Evolutionary conservation across 805 yeast genomes (phyloP).

Genomic region (Ogataea trehalophila): DNA sequence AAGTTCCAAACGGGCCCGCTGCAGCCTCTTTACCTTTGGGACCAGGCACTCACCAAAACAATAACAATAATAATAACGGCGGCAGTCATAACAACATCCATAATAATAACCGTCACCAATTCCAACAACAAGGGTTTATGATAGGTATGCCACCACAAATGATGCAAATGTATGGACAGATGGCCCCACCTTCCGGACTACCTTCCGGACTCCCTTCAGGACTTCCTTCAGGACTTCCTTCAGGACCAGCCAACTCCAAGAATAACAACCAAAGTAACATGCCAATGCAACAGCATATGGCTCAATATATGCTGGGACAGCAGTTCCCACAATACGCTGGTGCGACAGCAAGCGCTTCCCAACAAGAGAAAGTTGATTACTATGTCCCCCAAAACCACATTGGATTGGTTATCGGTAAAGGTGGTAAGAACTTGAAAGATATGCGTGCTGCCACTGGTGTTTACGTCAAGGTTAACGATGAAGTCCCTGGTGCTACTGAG

Average conservation of each 20-base stretch:
- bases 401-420: slow-evolving; percentile 82
- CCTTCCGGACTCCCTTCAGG: neutral
- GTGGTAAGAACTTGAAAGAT: slow-evolving; percentile 77
- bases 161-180: slow-evolving; percentile 22
- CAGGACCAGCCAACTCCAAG: too few relatives aligned
- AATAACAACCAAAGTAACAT: neutral
- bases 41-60: neutral
- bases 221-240: neutral
- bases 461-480: slow-evolving; percentile 64
- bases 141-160: slow-evolving; percentile 25
- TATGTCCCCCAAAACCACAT: slow-evolving; percentile 73
- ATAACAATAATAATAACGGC: neutral
- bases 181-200: slow-evolving; percentile 9
- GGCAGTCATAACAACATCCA: neutral
- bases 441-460: slow-evolving; percentile 73
- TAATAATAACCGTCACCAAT: slow-evolving; percentile 8
- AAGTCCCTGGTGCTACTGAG: slow-evolving; percentile 50
- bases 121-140: slow-evolving; percentile 11
- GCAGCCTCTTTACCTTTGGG: slow-evolving; percentile 1
- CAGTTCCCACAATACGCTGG: slow-evolving; percentile 9
- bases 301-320: slow-evolving; percentile 3
- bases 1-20: slow-evolving; percentile 5
- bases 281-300: slow-evolving; percentile 4
- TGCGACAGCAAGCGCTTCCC: slow-evolving; percentile 11
- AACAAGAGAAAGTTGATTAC: slow-evolving; percentile 54